Base-by-base conservation (phyloP, 768 basidiomycete species). In the Gautieria morchelliformis region DNA sequence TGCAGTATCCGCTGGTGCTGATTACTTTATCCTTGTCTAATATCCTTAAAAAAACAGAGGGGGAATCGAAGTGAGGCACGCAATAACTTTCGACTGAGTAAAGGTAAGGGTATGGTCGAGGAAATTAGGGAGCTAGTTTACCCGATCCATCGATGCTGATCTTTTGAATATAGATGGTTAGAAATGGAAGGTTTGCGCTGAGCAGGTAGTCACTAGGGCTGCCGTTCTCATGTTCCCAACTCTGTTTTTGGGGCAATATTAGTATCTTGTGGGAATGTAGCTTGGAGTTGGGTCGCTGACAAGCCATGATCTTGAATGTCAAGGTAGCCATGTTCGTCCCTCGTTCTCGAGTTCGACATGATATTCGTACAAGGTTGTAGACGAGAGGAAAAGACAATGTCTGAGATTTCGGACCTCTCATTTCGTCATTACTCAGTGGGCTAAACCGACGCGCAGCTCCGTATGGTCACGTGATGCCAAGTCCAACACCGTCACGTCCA, bases 31-130 rank as follows among this genome's bases (percentile, higher is more conserved):
- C 72, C 64, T 90, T 90, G 74, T 93, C 89, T 6, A 93, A 77
- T 63, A 92, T 89, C 8, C 93, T 81, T 7, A 92, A 93, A 62
- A 94, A 95, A 50, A 95, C 77, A 17, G 89, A 92, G 4, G 93
- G 93, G 1, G 91, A 93, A 69, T 96, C 93, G 67, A 96, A 95
- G 72, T 93, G 78, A 1, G 93, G 93, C 27, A 94, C 79, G 64
- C 93, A 96, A 69, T 93, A 93, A 60, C 87, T 89, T 69, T 95
- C 93, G 61, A 95, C 88, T 91, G 58, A 22, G 42, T 53, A 35
- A 11, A 45, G 46, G 17, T 44, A 22, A 45, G n/a, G 37, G 30
- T 44, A 39, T n/a, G 35, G 24, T 14, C 22, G 12, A 17, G 48
- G n/a, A 57, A 32, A 45, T 19, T 14, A 32, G 19, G 11, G 52